Evolutionary conservation across 257 asterid genomes (phyloP), one percentile per base, ranked within the genome.

Genomic region (Ajuga chamaepitys): DNA sequence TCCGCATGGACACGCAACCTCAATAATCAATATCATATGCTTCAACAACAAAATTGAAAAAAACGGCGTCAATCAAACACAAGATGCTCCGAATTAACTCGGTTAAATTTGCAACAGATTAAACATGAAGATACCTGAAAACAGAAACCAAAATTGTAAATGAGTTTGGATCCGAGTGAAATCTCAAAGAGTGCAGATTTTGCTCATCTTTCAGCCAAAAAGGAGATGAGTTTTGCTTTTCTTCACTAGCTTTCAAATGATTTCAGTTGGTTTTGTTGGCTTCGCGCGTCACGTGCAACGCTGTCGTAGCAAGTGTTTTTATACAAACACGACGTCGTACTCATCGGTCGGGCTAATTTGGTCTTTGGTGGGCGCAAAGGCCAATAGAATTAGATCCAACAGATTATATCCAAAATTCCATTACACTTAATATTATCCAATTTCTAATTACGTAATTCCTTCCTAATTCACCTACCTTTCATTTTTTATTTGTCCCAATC

Each of bases 41-140:
- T 56, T 17, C 1, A 24, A 34, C 1, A 3, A 47, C 8, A 20
- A 35, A 71, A 20, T 22, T 7, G 42, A 13, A 22, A 6, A 30
- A 17, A 24, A 32, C 35, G 48, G 9, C 38, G 28, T 2, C 10
- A 24, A 20, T 16, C 14, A 18, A 71, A 28, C 42, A 48, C 17
- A 21, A 16, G 60, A 63, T 42, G 46, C 26, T 28, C 28, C 26
- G 8, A 54, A 18, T 40, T 53, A 18, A 40, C n/a, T 9, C 37
- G 28, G 34, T 50, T 38, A 42, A 54, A 48, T 14, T 57, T 7
- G 26, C 5, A 16, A 21, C 11, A 7, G 24, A 60, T 51, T 2
- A 61, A 53, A 45, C 55, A 74, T 73, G 51, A 52, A 51, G 51
- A 48, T 59, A 85, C 88, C 87, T 75, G 72, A 42, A 21, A 54